Conservation (phyloP, 179 eudicot genomes). For the Drosera spatulata region DNA sequence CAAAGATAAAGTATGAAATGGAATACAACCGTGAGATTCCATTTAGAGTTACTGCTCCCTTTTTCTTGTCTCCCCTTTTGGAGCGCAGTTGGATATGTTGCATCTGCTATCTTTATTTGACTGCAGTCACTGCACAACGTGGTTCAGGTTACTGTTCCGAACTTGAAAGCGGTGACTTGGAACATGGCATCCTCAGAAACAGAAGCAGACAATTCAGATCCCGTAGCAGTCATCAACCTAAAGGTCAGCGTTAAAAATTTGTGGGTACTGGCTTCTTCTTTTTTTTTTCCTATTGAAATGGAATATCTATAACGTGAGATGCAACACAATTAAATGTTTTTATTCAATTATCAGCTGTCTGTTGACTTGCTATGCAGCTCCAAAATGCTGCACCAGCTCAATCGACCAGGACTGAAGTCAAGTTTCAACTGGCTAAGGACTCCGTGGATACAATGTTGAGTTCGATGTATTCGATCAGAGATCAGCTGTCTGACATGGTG, state of each 20-base stretch:
- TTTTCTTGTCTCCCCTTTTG: too few relatives aligned
- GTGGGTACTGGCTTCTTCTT: background rate
- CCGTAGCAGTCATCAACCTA: background rate
- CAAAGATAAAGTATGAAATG: background rate
- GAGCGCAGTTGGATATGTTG: too few relatives aligned
- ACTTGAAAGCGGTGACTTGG: background rate
- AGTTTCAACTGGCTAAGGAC: background rate
- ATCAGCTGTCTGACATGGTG: constrained; percentile 1
- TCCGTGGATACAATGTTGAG: background rate
- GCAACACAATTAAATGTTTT: background rate
- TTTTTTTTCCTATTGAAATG: background rate
- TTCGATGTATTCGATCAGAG: background rate
- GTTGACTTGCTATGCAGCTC: background rate
- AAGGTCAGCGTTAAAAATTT: background rate
- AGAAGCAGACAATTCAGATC: background rate
- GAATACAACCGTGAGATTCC: background rate
- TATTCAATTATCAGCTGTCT: background rate
- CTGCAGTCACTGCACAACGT: background rate
- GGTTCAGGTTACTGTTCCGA: background rate
- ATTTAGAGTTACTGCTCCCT: too few relatives aligned
- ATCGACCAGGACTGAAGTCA: background rate
- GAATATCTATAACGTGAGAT: background rate
- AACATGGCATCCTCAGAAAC: background rate
- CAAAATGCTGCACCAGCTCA: background rate
- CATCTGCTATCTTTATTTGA: too few relatives aligned